Evolutionary conservation across 2,329 filamentous ascomycete species (phyloP).

Genomic region (Scytalidium lignicola): DNA sequence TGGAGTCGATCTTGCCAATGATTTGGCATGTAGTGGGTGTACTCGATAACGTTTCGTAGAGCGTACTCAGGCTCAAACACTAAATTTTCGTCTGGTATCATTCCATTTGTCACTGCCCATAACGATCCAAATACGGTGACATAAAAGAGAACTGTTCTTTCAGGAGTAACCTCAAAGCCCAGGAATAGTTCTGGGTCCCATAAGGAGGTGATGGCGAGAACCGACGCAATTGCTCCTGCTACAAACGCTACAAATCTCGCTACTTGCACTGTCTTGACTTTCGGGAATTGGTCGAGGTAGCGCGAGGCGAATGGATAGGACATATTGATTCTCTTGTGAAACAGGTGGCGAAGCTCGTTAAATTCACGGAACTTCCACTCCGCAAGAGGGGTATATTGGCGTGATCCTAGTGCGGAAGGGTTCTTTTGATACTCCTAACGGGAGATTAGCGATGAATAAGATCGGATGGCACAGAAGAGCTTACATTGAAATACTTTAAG

Average conservation of each 20-base stretch:
- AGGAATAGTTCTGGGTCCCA: constrained; percentile 88
- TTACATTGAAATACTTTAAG: constrained; percentile 87
- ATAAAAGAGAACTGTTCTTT: constrained; percentile 87
- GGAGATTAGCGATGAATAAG: constrained; percentile 9
- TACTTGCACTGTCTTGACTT: constrained; percentile 83
- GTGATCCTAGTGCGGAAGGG: constrained; percentile 76
- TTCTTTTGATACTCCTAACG: constrained; percentile 88
- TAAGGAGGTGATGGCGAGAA: constrained; percentile 79
- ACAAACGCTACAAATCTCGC: constrained; percentile 84
- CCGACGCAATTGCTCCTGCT: constrained; percentile 77
- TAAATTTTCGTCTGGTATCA: constrained; percentile 79
- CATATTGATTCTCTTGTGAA: constrained; percentile 85
- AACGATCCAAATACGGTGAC: constrained; percentile 76
- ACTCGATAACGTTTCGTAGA: constrained; percentile 82
- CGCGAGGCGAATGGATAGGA: constrained; percentile 88
- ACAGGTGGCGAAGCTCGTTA: constrained; percentile 91
- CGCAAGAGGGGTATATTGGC: constrained; percentile 86
- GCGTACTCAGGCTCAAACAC: constrained; percentile 92
- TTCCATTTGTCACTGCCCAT: constrained; percentile 77
- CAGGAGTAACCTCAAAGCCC: constrained; percentile 83
- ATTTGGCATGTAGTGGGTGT: constrained; percentile 84
- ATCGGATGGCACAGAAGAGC: constrained; percentile 22
- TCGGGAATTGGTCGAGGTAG: constrained; percentile 94
- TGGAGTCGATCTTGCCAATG: constrained; percentile 90
- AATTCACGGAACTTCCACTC: constrained; percentile 99